Base-by-base conservation (phyloP, 805 yeast genomes). In the Citeromyces matritensis region DNA sequence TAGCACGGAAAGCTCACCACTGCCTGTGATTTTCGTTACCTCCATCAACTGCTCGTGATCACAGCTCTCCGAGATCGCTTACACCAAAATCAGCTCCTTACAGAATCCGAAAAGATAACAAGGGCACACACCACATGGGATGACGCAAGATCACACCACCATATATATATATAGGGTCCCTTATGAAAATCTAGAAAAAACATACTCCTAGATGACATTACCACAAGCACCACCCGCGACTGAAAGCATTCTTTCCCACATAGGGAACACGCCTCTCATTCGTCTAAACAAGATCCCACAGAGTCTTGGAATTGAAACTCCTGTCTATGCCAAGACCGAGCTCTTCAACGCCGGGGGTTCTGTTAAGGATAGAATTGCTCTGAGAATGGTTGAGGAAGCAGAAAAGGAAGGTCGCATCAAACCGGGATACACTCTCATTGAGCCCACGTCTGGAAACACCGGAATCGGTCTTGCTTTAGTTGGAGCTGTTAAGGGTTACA, bases 401-500 rank as follows among this genome's bases (percentile, higher is more conserved):
- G 94, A 82, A 53, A 67, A 66, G 40, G 57, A 63, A 10, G 94
- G 94, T 32, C 56, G 69, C 39, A 78, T 82, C 46, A 79, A 75
- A 53, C 93, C 93, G n/a, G 88, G 88, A 4, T 35, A 36, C 23
- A 81, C 93, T 23, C 57, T 82, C 47, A 82, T 83, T 42, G 94
- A 82, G 56, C 94, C 94, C 34, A 83, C 94, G 8, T 77, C 88
- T 8, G 94, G 94, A 47, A 82, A 82, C 58, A 82, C 94, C 29
- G 94, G 94, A 55, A 83, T 82, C 47, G 94, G 94, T 36, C 63
- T 82, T 42, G 94, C 94, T 9, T 62, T 82, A 17, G 73, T 80
- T 12, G 94, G 91, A 44, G 94, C 94, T 27, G 82, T 83, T 27
- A 74, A 70, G 48, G 94, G 94, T 31, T 82, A 82, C 58, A 64